phyloP scores from a whole-genome alignment of 129 eudicot genomes.

The Ambrosia trifida region DNA sequence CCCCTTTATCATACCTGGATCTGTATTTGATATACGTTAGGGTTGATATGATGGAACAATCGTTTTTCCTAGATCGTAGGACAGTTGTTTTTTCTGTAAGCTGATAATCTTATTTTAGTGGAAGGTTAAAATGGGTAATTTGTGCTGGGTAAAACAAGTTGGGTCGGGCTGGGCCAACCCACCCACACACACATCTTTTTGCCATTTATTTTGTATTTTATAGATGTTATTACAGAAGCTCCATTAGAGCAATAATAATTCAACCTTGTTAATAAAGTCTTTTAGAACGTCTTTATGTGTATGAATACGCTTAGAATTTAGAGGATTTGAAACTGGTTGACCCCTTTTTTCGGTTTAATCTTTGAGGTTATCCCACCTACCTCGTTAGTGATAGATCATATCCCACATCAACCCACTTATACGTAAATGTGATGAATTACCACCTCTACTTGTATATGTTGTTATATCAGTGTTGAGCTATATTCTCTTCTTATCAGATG shows the following conservation, averaged over 20 bases:
- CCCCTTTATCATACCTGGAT: not conserved
- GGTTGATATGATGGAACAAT: not conserved
- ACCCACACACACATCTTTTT: not conserved
- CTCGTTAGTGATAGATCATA: not conserved
- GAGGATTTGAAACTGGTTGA: not conserved
- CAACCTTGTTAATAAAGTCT: not conserved
- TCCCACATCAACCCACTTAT: not conserved
- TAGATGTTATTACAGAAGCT: not conserved
- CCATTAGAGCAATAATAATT: not conserved
- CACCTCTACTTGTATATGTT: not conserved
- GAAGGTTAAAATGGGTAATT: not conserved
- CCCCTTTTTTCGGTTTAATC: not conserved
- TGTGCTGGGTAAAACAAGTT: not conserved
- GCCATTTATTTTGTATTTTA: not conserved
- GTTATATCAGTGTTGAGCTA: not conserved
- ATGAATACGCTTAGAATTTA: not conserved
- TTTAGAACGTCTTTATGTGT: constrained; percentile 3
- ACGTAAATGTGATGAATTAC: not conserved
- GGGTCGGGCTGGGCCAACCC: not conserved
- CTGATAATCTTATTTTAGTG: not conserved
- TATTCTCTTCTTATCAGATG: not conserved
- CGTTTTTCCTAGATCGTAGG: not conserved
- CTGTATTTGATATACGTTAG: not conserved
- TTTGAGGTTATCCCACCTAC: not conserved
- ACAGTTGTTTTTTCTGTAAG: not conserved